Conservation (phyloP, 805 yeast species). For the Metschnikowia dekortorum region DNA sequence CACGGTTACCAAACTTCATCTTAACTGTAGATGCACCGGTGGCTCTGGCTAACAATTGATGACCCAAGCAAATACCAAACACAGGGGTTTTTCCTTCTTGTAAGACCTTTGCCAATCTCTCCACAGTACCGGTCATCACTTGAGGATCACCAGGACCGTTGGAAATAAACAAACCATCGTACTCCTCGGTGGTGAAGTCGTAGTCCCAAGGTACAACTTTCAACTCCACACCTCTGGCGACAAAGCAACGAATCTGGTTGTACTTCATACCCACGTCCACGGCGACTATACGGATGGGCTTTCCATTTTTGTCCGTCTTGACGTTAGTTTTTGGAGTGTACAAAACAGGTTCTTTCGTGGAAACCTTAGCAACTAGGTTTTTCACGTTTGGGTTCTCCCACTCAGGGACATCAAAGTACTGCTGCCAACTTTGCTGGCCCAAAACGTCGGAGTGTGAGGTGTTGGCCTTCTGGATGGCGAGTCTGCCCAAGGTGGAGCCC, state of each 20-base stretch:
- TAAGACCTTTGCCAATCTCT: slow-evolving; percentile 53
- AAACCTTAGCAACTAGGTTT: slow-evolving; percentile 89
- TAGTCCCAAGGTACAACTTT: slow-evolving; percentile 95
- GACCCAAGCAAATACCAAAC: slow-evolving; percentile 98
- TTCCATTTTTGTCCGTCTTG: slow-evolving; percentile 63
- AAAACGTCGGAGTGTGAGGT: slow-evolving; percentile 29
- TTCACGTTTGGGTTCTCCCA: slow-evolving; percentile 91
- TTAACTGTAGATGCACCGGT: slow-evolving; percentile 90
- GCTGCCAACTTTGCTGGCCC: slow-evolving; percentile 49
- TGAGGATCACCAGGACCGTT: slow-evolving; percentile 99
- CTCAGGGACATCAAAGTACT: slow-evolving; percentile 68
- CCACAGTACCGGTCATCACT: slow-evolving; percentile 66
- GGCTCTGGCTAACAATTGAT: slow-evolving; percentile 92
- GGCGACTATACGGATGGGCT: slow-evolving; percentile 76
- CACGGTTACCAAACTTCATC: slow-evolving; percentile 97
- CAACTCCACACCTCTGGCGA: slow-evolving; percentile 92
- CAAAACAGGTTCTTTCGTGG: slow-evolving; percentile 67
- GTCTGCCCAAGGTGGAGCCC: slow-evolving; percentile 92
- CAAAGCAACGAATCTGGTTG: slow-evolving; percentile 96
- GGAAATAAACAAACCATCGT: slow-evolving; percentile 92
- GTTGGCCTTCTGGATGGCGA: slow-evolving; percentile 53
- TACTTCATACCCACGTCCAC: slow-evolving; percentile 97
- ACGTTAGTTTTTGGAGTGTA: slow-evolving; percentile 64
- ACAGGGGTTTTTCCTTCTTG: slow-evolving; percentile 74
- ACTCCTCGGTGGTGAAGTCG: slow-evolving; percentile 73